Base-by-base conservation (phyloP, 73 alveolate genomes). In the Diophrys sp. region DNA sequence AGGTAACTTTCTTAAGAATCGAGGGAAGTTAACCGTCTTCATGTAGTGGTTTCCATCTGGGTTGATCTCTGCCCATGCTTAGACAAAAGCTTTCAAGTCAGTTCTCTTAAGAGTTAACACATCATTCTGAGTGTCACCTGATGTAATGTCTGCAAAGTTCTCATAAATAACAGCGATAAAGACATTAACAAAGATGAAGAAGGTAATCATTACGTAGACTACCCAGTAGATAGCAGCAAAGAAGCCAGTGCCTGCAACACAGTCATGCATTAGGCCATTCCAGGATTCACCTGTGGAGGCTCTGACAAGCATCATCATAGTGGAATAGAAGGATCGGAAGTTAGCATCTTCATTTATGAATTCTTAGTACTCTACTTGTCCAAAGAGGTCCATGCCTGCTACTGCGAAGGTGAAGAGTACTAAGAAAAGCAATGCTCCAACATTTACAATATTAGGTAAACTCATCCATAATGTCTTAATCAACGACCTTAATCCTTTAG, bases 151-250 rank as follows among this genome's bases (percentile, higher is more conserved):
- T 53, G 34, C 71, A 74, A 83, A 89, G 68, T 84, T 85, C 67
- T 87, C 94, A 69, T 80, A 82, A 29, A 87, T 74, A 56, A 87
- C 94, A 24, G 94, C 94, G 75, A 87, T 82, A 44, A 87, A 87
- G 14, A 87, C 78, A 78, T 87, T 87, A 56, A 87, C 28, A 80
- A 87, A 87, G 31, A 87, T 72, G 73, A 66, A 76, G 53, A 55
- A 73, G 5, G 90, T 68, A 1, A 87, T 31, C 23, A 87, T 32
- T 29, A 54, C 71, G 72, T 66, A 87, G 14, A 80, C 70, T 0
- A 87, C 34, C 83, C 87, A 87, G 31, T 33, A 87, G 25, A 82
- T 24, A 53, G 74, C 70, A 1, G 85, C 85, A 2, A 82, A 28
- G 1, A 67, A 0, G 2, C 89, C 93, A 0, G 23, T 33, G 27